Conservation (phyloP, 352 stramenopile species). For the Poterioochromonas sp. region DNA sequence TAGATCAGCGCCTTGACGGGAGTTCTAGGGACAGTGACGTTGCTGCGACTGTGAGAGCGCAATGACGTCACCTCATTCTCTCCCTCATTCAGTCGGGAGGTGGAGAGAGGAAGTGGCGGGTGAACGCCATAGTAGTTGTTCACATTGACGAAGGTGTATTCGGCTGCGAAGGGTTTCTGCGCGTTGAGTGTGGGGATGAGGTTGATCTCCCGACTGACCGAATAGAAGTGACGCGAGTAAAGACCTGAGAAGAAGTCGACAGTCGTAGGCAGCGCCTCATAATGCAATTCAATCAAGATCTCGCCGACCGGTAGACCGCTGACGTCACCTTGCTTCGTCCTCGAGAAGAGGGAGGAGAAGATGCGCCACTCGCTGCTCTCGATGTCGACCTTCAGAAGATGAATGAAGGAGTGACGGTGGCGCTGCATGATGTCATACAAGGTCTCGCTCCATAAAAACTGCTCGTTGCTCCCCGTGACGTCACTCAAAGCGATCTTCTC, state of each 20-base stretch:
- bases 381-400: slow-evolving; percentile 39
- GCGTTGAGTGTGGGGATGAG: slow-evolving; percentile 27
- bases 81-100: neutral
- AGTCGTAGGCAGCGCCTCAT: slow-evolving; percentile 1
- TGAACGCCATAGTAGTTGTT: slow-evolving; percentile 14
- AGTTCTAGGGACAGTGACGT: neutral
- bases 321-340: neutral
- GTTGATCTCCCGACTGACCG: slow-evolving; percentile 39
- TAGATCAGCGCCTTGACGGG: slow-evolving; percentile 38
- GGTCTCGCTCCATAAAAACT: slow-evolving; percentile 18
- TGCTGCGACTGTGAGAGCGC: neutral
- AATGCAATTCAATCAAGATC: slow-evolving; percentile 39
- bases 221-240: slow-evolving; percentile 18
- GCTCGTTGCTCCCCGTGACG: neutral
- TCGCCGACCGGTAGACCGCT: slow-evolving; percentile 30
- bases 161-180: slow-evolving; percentile 20
- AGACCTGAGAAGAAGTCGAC: slow-evolving; percentile 32
- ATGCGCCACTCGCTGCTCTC: slow-evolving; percentile 35
- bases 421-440: slow-evolving; percentile 36
- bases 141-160: slow-evolving; percentile 36
- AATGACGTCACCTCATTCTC: neutral
- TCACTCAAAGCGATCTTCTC: slow-evolving; percentile 35
- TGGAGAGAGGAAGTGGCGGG: neutral
- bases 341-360: slow-evolving; percentile 19
- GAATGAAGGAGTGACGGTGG: slow-evolving; percentile 33